Percentiles rank a stretch among this genome's conserved stretches.
phyloP scores from a whole-genome alignment of 257 asterid genomes.

The Lycium ferocissimum region DNA sequence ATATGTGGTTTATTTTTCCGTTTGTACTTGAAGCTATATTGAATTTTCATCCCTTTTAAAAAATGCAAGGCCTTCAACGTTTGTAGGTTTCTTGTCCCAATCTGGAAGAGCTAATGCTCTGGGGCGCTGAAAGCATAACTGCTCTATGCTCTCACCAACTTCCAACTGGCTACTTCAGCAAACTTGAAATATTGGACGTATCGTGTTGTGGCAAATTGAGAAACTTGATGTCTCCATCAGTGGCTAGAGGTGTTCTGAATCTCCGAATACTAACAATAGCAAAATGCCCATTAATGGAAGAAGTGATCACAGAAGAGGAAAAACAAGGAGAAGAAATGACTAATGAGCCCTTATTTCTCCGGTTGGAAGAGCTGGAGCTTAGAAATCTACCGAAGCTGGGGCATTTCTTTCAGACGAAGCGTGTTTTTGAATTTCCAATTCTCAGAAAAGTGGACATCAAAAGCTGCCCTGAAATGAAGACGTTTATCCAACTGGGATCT shows the following conservation, averaged over 20 bases:
- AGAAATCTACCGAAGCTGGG: too few species aligned
- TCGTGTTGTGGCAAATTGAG: background rate
- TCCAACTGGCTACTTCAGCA: background rate
- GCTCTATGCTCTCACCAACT: background rate
- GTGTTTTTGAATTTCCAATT: background rate
- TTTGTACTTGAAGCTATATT: too few species aligned
- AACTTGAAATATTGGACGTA: background rate
- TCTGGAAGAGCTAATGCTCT: rapidly evolving
- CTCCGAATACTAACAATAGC: background rate
- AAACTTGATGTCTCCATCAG: too few species aligned
- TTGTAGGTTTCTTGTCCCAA: constrained; percentile 7
- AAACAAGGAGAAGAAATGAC: background rate
- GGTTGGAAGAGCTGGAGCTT: too few species aligned
- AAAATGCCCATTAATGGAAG: background rate
- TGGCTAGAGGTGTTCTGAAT: too few species aligned
- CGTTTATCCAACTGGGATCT: background rate
- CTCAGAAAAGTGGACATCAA: background rate
- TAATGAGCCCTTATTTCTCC: background rate
- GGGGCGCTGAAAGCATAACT: background rate
- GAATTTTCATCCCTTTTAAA: background rate
- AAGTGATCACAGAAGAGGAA: background rate
- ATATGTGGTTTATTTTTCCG: background rate
- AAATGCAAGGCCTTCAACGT: background rate
- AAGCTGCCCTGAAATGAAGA: background rate
- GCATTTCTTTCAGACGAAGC: too few species aligned